Base-by-base conservation (phyloP, 2,329 filamentous ascomycete species). In the Ceratocystis lukuohia region DNA sequence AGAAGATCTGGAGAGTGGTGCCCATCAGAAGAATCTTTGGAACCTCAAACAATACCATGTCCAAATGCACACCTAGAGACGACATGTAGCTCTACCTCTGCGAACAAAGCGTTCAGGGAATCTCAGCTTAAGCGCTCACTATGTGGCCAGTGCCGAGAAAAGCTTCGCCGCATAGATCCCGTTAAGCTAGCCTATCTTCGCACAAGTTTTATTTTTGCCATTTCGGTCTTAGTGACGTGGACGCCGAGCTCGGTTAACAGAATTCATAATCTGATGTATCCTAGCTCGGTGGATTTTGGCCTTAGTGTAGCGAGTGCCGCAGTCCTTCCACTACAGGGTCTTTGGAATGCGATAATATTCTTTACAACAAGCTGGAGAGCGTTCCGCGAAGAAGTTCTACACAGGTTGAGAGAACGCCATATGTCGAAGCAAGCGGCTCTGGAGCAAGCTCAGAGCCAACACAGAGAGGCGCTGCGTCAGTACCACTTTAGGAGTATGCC, bases 341-440 rank as follows among this genome's bases (percentile, higher is more conserved):
- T 91, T 41, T 92, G 89, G 88, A 93, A 93, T 72, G 82, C 85
- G 37, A 76, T 89, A 64, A 89, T 94, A 66, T 93, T 91, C 75
- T 83, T 88, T 68, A 81, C 82, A 4, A 88, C 88, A 1, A 89
- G 80, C 69, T 80, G 78, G 76, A 62, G 25, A 0, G 70, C 75
- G 53, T 75, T 79, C 65, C 77, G 75, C 61, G 64, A 68, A 50
- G 66, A 65, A 25, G 25, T 45, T 20, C 22, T 20, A 22, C 44
- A 63, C 12, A 2, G 28, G n/a, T 53, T 44, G 61, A n/a, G 2
- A 17, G 22, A 25, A 6, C 28, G 7, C 1, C n/a, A 25, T 17
- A 30, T 33, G 12, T n/a, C 28, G 12, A 33, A 59, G 2, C 5
- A 59, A 5, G 17, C 22, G 15, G 22, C 53, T 20, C 2, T 20